Evolutionary conservation across 257 asterid species (phyloP), one percentile per base, ranked within the genome.

Genomic region (Datura wrightii): DNA sequence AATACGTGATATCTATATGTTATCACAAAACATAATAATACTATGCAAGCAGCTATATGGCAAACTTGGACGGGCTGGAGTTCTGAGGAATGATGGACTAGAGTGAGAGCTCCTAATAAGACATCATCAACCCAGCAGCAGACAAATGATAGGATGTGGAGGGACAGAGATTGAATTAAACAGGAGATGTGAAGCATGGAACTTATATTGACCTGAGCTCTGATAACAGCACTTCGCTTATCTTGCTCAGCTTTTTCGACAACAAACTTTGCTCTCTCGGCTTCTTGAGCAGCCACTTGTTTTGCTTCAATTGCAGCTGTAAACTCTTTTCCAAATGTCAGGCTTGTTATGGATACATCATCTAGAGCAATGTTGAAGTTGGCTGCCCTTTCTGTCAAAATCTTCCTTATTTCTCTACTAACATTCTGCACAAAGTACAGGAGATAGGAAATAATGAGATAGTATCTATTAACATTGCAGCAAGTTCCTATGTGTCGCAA

Each of bases 291-390:
- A 83, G 98, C 98, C 37, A 95, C 97, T 86, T 94, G 99, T 79
- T 95, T 95, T 86, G 99, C 99, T 94, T 95, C 99, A 84, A 95
- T 94, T 83, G 99, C 98, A 85, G 97, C 97, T 11, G 98, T 93
- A 87, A 94, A 95, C 86, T 95, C 99, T 88, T 39, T 93, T 42
- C 99, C 98, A 63, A 94, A 95, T 54, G 98, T 95, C 86, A 95
- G 90, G 86, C 85, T 89, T 62, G 98, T 95, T 31, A 95, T 95
- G 58, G 99, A 94, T 74, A 95, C 99, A 87, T 95, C 99, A 84
- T 95, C 99, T 87, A 95, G 84, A n/a, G 99, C 98, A 82, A 95
- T 93, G 92, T 94, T 94, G 91, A 95, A 94, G 91, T 85, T 39
- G 85, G 94, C 90, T 5, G 99, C 98, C 89, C 99, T 94, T 19